Evolutionary conservation across 1,284 basidiomycete genomes (phyloP).

Genomic region (Rhodofomes roseus): DNA sequence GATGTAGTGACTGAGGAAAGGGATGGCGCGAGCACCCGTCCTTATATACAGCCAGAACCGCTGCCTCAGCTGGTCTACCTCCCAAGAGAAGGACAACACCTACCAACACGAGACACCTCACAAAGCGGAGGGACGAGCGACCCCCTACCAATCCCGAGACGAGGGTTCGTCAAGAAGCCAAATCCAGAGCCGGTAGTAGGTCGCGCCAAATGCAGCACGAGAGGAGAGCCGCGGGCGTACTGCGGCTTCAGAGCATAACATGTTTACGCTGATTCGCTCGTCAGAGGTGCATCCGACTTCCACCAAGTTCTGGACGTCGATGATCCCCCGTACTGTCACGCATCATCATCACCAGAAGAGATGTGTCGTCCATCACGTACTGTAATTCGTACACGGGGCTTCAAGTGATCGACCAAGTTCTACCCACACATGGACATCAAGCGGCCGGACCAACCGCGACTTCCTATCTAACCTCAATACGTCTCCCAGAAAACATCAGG

Average conservation of each 20-base stretch:
- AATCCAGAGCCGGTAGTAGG: not conserved
- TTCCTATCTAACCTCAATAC: slow-evolving; percentile 32
- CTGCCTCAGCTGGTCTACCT: not conserved
- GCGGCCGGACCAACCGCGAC: not conserved
- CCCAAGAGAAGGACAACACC: not conserved
- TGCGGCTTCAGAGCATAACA: not conserved
- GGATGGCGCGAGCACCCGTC: not conserved
- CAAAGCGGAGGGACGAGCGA: no score
- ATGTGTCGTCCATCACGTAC: no score
- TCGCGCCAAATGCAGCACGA: not conserved
- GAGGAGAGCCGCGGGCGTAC: not conserved
- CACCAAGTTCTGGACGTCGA: not conserved
- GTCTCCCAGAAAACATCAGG: slow-evolving; percentile 62
- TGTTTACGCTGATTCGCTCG: not conserved
- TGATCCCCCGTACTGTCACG: not conserved
- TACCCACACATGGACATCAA: not conserved
- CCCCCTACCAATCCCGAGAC: not conserved
- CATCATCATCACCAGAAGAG: not conserved
- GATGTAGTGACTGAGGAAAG: not conserved
- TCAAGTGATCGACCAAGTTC: no score
- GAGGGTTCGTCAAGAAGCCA: not conserved
- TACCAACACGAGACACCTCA: not conserved
- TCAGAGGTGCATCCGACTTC: not conserved
- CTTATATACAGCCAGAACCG: not conserved
- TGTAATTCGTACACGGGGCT: not conserved